phyloP scores from a whole-genome alignment of 2,329 filamentous ascomycete genomes.

The Aspergillus fumigatiaffinis region DNA sequence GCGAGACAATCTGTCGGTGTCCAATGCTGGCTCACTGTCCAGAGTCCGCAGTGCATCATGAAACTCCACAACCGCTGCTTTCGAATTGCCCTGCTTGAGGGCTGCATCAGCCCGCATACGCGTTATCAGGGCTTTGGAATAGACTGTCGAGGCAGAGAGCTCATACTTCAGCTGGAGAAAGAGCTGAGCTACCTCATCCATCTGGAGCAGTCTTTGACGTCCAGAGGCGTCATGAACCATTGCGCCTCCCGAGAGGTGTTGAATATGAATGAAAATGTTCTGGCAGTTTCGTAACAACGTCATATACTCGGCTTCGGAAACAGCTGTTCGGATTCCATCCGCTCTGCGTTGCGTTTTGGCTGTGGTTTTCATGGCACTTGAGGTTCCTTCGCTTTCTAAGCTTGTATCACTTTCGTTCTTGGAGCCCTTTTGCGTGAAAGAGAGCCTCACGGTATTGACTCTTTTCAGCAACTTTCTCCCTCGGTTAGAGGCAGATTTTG shows the following conservation, averaged over 20 bases:
- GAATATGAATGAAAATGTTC: conserved; percentile 24
- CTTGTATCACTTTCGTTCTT: conserved; percentile 13
- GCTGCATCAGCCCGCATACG: conserved; percentile 21
- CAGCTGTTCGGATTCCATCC: conserved; percentile 5
- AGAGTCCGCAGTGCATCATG: conserved; percentile 22
- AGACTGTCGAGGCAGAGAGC: conserved; percentile 15
- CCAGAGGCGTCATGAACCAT: conserved; percentile 28
- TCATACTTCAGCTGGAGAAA: conserved; percentile 26
- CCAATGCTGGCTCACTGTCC: conserved; percentile 18
- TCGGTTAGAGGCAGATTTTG: conserved; percentile 17
- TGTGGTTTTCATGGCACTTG: conserved; percentile 3
- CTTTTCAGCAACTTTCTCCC: conserved; percentile 25
- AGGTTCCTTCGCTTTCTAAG: conserved; percentile 11
- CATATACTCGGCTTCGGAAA: conserved; percentile 17
- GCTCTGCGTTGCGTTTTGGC: conserved; percentile 3
- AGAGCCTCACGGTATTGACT: conserved; percentile 27
- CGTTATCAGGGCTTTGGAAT: conserved; percentile 15
- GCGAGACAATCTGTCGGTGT: conserved; percentile 21
- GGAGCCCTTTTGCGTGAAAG: conserved; percentile 21
- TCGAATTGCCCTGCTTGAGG: conserved; percentile 19
- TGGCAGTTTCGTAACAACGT: conserved; percentile 13
- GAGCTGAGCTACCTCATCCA: conserved; percentile 27
- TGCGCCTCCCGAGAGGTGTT: conserved; percentile 20
- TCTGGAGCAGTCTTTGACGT: conserved; percentile 26
- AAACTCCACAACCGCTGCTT: conserved; percentile 21